Evolutionary conservation across 2,329 filamentous ascomycete species (phyloP).

Genomic region (Chrysosphaeria jannelii): DNA sequence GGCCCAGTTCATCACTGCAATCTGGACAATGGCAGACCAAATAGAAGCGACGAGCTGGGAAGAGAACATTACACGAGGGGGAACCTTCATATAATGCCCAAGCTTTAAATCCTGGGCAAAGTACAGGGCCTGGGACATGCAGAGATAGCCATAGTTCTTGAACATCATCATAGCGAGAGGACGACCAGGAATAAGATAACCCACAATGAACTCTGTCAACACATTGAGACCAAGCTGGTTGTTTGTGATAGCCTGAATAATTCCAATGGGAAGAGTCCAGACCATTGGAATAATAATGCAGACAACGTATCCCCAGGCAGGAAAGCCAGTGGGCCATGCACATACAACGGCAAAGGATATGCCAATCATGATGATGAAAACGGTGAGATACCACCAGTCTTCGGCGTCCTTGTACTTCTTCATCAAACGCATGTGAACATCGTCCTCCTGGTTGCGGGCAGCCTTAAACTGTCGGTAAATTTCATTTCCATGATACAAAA

Average conservation of each 20-base stretch:
- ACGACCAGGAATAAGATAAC: conserved; percentile 43
- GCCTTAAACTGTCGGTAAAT: conserved; percentile 23
- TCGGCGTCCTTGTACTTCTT: conserved; percentile 27
- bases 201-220: conserved; percentile 42
- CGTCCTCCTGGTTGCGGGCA: conserved; percentile 23
- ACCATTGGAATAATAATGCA: conserved; percentile 25
- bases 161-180: conserved; percentile 48
- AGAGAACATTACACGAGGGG: conserved; percentile 28
- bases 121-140: conserved; percentile 31
- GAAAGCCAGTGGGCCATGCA: conserved; percentile 24
- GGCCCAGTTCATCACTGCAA: conserved; percentile 35
- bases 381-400: conserved; percentile 25
- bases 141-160: conserved; percentile 31
- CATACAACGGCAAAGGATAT: conserved; percentile 21
- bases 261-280: conserved; percentile 28
- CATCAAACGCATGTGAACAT: conserved; percentile 29
- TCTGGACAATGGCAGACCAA: conserved; percentile 30
- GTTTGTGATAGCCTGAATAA: conserved; percentile 39
- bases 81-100: conserved; percentile 45
- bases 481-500: conserved; percentile 22
- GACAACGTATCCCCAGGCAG: conserved; percentile 25
- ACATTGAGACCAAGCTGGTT: conserved; percentile 43
- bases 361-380: conserved; percentile 21
- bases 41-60: conserved; percentile 27
- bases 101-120: conserved; percentile 39